Evolutionary conservation across 2,329 filamentous ascomycete genomes (phyloP), one percentile per base, ranked within the genome.

Genomic region (Hymenotorrendiella dingleyae): DNA sequence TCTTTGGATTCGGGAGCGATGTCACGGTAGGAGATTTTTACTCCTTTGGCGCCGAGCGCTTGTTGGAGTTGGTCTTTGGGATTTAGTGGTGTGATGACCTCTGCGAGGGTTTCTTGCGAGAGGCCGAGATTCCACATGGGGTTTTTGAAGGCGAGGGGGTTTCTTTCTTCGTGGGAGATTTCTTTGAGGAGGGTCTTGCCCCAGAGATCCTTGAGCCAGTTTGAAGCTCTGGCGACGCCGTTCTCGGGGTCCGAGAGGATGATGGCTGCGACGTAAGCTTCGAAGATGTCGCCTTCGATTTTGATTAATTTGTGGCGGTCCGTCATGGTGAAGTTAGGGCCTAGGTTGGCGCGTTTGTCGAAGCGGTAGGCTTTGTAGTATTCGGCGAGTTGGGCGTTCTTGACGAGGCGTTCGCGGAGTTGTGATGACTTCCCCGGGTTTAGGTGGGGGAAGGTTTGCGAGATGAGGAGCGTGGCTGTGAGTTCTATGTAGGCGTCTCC

Each of bases 401-500:
- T 86, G 30, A 96, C 76, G 1, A 95, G 70, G 6, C 76, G 65
- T 62, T 96, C 89, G 38, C 91, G 81, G 14, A 93, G 67, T 50
- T 89, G 84, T 8, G 84, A 82, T 55, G 81, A 79, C 46, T 80
- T 75, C 3, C 89, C 89, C 0, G 84, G 72, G 0, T 77, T 60
- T 8, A 87, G 68, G 10, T 73, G 65, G 1, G 73, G 72, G 56
- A 90, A 93, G 7, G 78, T 85, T 45, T 80, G 69, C 63, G 80
- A 86, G 46, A 97, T 84, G 39, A 94, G 72, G 14, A 79, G 75
- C 0, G 85, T 82, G 5, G 89, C 78, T 35, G 89, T 79, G 39
- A 89, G 66, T 57, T 94, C 85, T 39, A 94, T 70, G 55, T 91
- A 91, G 16, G 86, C 84, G 61, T 97, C 91, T 6, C 91, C 91